Percentiles rank a stretch among this genome's conserved stretches.
These are phyloP conservation scores for Ascochyta lentis DNA, from an alignment of 2,329 filamentous ascomycete species.

Conservation along the genomic window DNA sequence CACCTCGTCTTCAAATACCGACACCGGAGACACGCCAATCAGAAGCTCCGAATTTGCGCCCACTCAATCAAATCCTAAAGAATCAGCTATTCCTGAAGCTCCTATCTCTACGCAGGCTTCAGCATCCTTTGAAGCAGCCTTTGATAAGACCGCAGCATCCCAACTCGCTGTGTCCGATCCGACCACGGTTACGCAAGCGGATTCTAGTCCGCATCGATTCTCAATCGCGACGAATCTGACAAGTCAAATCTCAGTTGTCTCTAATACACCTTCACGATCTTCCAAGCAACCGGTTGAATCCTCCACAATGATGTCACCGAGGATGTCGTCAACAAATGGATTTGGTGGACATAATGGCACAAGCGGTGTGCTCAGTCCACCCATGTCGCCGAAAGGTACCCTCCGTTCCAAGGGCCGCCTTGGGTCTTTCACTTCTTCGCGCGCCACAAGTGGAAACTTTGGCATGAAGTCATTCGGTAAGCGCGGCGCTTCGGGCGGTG, in stretches of 20 bases:
- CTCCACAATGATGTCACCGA: slow-evolving; percentile 15
- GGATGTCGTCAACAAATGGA: slow-evolving; percentile 15
- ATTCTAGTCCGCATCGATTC: slow-evolving; percentile 1
- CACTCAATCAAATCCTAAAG: not conserved
- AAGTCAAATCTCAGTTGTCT: slow-evolving; percentile 8
- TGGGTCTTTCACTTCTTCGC: slow-evolving; percentile 30
- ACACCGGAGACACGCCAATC: not conserved
- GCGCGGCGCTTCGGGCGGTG: slow-evolving; percentile 18
- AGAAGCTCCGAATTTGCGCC: not conserved
- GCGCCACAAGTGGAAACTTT: slow-evolving; percentile 28
- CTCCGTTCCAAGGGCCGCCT: slow-evolving; percentile 27
- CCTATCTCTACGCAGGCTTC: not conserved
- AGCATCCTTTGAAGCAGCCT: not conserved
- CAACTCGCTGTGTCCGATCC: not conserved
- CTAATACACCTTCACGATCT: slow-evolving; percentile 3
- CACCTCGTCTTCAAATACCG: not conserved
- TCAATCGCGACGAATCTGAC: slow-evolving; percentile 13
- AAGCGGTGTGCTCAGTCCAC: slow-evolving; percentile 26
- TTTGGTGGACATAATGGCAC: slow-evolving; percentile 16
- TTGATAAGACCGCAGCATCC: not conserved
- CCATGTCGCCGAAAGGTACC: slow-evolving; percentile 26
- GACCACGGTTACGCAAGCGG: not conserved
- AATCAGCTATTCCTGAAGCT: not conserved
- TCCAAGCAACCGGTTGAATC: not conserved
- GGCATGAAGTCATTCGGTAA: slow-evolving; percentile 22